These are phyloP conservation scores for Canariomyces notabilis DNA, from an alignment of 2,329 filamentous ascomycete species.

Conservation along the genomic window DNA sequence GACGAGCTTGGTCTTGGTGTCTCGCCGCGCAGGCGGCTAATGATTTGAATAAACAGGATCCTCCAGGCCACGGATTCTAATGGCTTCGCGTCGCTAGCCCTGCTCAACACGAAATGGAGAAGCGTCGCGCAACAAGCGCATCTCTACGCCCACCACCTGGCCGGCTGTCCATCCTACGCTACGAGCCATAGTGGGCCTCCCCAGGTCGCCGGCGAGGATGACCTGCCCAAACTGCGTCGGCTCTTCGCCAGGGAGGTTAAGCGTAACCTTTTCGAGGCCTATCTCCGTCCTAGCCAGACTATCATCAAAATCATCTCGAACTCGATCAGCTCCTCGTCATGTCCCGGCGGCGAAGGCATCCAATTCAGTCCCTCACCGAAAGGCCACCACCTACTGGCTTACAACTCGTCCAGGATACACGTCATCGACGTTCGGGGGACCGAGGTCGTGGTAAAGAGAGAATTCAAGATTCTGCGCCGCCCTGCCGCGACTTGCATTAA, in stretches of 20 bases:
- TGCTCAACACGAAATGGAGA: conserved; percentile 63
- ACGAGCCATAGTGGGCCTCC: conserved; percentile 40
- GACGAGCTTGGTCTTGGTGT: too few species aligned
- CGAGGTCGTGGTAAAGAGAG: conserved; percentile 61
- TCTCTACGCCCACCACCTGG: conserved; percentile 59
- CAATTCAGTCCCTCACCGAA: conserved; percentile 75
- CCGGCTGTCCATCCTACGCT: conserved; percentile 55
- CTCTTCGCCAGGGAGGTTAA: conserved; percentile 67
- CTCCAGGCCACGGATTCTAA: conserved; percentile 55
- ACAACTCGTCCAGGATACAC: conserved; percentile 81
- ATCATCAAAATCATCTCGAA: conserved; percentile 77
- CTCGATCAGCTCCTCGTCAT: conserved; percentile 77
- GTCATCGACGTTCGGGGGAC: conserved; percentile 63
- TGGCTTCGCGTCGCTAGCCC: conserved; percentile 60
- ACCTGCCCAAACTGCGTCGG: conserved; percentile 57
- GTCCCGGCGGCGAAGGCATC: conserved; percentile 78
- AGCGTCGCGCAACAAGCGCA: conserved; percentile 57
- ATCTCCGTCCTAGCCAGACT: conserved; percentile 64
- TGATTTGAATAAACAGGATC: conserved; percentile 52
- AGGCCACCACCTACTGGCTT: conserved; percentile 69
- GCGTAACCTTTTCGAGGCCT: conserved; percentile 72
- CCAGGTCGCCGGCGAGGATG: conserved; percentile 38
- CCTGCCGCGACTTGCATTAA: conserved; percentile 73
- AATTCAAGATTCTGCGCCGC: conserved; percentile 72
- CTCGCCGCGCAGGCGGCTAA: too few species aligned